Percentiles rank a stretch among this genome's conserved stretches.
These are phyloP conservation scores for Balamuthia mandrillaris DNA, from an alignment of 208 protist genomes.

Conservation along the genomic window DNA sequence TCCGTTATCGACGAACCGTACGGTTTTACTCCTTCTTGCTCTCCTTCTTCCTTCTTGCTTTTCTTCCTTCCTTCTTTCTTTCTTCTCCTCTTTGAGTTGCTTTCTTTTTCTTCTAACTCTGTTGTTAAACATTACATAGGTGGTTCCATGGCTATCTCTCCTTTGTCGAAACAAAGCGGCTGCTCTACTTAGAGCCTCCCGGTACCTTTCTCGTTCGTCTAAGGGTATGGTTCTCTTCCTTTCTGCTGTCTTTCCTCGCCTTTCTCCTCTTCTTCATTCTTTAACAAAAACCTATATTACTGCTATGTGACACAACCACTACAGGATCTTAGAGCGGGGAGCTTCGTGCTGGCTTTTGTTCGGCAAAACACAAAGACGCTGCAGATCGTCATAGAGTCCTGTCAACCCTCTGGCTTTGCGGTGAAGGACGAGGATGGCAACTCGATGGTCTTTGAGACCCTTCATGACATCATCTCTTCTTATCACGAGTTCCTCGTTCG, in stretches of 20 bases:
- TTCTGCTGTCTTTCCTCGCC: background rate
- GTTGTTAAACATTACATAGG: no score
- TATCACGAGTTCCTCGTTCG: background rate
- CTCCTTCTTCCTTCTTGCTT: no score
- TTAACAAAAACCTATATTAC: no score
- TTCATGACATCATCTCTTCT: background rate
- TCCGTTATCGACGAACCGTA: no score
- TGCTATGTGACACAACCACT: no score
- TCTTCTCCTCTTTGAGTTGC: no score
- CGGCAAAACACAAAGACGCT: background rate
- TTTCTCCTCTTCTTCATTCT: background rate
- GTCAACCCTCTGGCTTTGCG: background rate
- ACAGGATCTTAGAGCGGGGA: background rate
- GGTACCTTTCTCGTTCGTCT: slow-evolving; percentile 1
- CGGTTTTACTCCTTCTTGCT: no score
- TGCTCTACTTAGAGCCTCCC: background rate
- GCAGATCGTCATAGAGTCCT: background rate
- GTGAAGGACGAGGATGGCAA: slow-evolving; percentile 18
- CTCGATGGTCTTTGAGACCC: background rate
- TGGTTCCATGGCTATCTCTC: slow-evolving; percentile 28
- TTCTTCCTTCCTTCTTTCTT: no score
- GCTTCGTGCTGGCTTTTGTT: background rate
- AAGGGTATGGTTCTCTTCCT: background rate
- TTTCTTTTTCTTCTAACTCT: no score
- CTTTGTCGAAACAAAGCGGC: background rate